Conservation (phyloP, 345 rosid genomes). For the Erodium maritimum region DNA sequence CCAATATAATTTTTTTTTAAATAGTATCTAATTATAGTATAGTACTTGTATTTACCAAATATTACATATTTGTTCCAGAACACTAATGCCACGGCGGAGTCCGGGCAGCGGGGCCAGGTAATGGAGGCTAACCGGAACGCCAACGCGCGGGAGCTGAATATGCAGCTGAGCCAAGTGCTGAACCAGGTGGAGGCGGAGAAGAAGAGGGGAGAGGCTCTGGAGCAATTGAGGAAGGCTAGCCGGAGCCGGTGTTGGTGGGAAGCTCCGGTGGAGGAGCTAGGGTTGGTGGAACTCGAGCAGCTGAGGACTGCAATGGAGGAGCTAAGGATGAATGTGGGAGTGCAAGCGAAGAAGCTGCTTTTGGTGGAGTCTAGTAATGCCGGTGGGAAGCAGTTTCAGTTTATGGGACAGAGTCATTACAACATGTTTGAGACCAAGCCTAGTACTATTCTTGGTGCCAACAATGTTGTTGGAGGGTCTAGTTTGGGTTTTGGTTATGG, state of each 20-base stretch:
- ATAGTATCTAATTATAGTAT: no score
- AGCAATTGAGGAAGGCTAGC: conserved; percentile 11
- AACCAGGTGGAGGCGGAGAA: conserved; percentile 30
- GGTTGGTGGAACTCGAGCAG: conserved; percentile 15
- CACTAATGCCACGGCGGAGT: conserved; percentile 18
- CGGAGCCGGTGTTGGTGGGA: conserved; percentile 37
- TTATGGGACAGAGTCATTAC: background rate
- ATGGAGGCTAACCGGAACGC: background rate
- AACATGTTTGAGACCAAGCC: conserved; percentile 7
- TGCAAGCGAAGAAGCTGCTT: conserved; percentile 15
- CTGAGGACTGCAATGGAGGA: conserved; percentile 21
- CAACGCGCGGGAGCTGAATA: background rate
- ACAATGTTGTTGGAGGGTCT: background rate
- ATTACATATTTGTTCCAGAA: conserved; percentile 29
- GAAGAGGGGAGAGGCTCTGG: conserved; percentile 20
- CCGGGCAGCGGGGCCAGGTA: no score
- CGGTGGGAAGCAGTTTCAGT: background rate
- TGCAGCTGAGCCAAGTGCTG: conserved; percentile 21
- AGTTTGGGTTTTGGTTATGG: conserved; percentile 2
- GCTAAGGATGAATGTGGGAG: conserved; percentile 19
- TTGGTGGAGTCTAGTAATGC: conserved; percentile 5
- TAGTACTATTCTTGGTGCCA: background rate
- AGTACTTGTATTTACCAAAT: no score
- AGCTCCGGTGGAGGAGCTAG: conserved; percentile 19
- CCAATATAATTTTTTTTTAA: no score